These are phyloP conservation scores for Solanum dulcamara DNA, from an alignment of 257 asterid genomes.

Conservation along the genomic window DNA sequence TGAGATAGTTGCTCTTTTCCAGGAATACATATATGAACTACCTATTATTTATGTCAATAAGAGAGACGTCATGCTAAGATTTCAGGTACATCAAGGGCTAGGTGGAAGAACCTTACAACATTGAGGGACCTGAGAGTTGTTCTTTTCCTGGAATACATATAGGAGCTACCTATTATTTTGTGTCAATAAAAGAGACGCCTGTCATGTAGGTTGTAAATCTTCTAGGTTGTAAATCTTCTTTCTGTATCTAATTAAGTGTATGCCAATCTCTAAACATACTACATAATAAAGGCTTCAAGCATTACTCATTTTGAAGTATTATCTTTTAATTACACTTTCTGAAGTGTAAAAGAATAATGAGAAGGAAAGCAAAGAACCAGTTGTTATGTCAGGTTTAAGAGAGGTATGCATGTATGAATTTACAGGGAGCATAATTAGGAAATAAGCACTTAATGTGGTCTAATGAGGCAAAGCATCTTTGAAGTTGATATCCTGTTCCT, in stretches of 20 bases:
- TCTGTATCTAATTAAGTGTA: not conserved
- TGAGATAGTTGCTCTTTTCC: not conserved
- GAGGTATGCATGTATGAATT: not conserved
- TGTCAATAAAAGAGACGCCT: not conserved
- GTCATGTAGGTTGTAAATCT: not conserved
- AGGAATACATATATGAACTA: not conserved
- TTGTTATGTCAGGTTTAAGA: not conserved
- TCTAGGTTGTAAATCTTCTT: not conserved
- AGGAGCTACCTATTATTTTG: not conserved
- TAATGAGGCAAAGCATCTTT: not conserved
- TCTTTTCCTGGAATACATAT: not conserved
- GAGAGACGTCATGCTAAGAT: not conserved
- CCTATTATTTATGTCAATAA: not conserved
- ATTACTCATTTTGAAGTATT: not conserved
- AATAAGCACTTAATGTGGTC: not conserved
- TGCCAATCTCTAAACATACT: not conserved
- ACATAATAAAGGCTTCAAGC: not conserved
- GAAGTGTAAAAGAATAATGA: not conserved
- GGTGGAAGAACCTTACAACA: not conserved
- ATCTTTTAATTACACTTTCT: not conserved
- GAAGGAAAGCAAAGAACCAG: not conserved
- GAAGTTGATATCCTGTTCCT: not conserved
- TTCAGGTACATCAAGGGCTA: not conserved
- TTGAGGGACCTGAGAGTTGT: not conserved
- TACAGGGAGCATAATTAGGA: not conserved